Base-by-base conservation (phyloP, 495 filamentous ascomycete genomes). In the Cercophora scortea region DNA sequence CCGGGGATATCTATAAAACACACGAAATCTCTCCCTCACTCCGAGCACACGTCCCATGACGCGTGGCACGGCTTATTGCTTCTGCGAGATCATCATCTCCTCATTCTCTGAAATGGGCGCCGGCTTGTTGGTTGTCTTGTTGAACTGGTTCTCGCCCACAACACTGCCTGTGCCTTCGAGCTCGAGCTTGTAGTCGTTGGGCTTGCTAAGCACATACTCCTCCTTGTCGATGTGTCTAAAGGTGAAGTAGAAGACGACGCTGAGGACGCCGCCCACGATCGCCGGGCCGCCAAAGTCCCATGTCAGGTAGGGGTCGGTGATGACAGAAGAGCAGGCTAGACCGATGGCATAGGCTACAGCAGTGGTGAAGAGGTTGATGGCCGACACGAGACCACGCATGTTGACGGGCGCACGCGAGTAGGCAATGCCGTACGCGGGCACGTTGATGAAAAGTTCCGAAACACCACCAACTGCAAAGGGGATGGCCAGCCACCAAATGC, bases 371-470 rank as follows among this genome's bases (percentile, higher is more conserved):
- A 87, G 66, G 64, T 81, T 86, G 43, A 89, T 62, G 15, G 81
- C 78, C 57, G 82, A 80, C 11, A 89, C 81, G 34, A 88, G 74
- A 43, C 79, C 79, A 50, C 82, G 79, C 86, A 89, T 89, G 57
- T 74, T 78, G 19, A 76, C 66, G 0, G 86, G 85, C 0, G 86
- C 80, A 25, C 85, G 81, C 7, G 84, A 82, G 70, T 85, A 89
- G 3, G 85, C 86, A 56, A 88, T 79, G 61, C 85, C 86, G 58
- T 86, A 82, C 0, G 81, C 84, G 0, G 85, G 87, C 3, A 88
- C 82, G 38, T 82, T 84, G 55, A 79, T 73, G 55, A 89, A 87
- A 53, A 84, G 75, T 58, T 89, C 86, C 8, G 81, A 82, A 33
- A 88, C 68, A 47, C 82, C 86, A n/a, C 75, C 74, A 13, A 78